phyloP scores from a whole-genome alignment of 257 asterid species.

The Solanum sejunctum region DNA sequence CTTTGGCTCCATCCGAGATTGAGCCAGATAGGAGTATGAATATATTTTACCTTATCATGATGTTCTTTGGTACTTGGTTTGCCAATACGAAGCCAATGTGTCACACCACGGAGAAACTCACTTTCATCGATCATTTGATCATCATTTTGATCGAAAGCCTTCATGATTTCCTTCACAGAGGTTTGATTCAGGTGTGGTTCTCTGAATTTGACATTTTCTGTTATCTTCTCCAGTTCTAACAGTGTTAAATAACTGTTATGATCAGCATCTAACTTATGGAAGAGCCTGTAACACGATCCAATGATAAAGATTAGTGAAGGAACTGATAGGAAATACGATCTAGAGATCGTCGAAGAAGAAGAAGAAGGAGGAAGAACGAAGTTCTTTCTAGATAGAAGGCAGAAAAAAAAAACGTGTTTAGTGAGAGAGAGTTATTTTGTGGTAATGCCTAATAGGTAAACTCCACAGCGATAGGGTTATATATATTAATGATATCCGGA shows the following conservation, averaged over 20 bases:
- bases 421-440: too few species aligned
- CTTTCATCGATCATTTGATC: slow-evolving; percentile 11
- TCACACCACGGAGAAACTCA: slow-evolving; percentile 27
- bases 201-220: slow-evolving; percentile 9
- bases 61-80: neutral
- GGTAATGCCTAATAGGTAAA: too few species aligned
- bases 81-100: slow-evolving; percentile 20
- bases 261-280: slow-evolving; percentile 22
- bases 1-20: too few species aligned
- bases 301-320: neutral
- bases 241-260: slow-evolving; percentile 12
- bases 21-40: neutral
- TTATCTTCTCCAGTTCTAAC: slow-evolving; percentile 19
- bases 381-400: too few species aligned
- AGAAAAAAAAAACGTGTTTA: too few species aligned
- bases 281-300: neutral
- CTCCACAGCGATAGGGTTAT: too few species aligned
- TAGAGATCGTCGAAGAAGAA: too few species aligned
- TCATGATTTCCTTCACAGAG: slow-evolving; percentile 15
- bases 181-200: neutral
- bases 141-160: slow-evolving; percentile 20
- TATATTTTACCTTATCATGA: neutral
- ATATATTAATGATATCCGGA: too few species aligned
- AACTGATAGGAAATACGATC: too few species aligned
- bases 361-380: too few species aligned